Conservation (phyloP, 331 rosid genomes). For the Spiraea crenata region DNA sequence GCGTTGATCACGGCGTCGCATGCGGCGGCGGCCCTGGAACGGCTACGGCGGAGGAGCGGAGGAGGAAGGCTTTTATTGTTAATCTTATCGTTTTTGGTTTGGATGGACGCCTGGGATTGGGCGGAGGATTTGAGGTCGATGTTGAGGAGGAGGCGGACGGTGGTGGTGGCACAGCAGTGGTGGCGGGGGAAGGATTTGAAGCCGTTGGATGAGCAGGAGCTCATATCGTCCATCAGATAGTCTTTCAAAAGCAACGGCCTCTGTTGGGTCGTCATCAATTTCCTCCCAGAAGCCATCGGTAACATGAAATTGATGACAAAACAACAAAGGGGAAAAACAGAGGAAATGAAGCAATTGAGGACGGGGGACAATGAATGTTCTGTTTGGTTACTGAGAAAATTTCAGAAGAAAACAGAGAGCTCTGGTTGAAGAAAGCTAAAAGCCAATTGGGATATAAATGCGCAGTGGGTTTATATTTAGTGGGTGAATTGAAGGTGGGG, state of each 20-base stretch:
- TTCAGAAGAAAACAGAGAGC: background rate
- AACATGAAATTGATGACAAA: no score
- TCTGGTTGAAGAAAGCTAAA: background rate
- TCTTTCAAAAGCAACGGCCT: constrained; percentile 58
- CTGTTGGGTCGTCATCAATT: background rate
- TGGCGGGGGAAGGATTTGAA: constrained; percentile 75
- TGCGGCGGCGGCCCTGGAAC: constrained; percentile 39
- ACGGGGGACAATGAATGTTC: background rate
- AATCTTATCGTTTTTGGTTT: background rate
- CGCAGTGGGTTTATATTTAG: constrained; percentile 3
- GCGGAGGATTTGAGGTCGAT: constrained; percentile 37
- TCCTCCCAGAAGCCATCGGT: constrained; percentile 1
- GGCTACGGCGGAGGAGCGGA: constrained; percentile 15
- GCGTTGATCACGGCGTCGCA: constrained; percentile 53
- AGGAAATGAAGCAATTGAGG: background rate
- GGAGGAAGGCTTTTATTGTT: background rate
- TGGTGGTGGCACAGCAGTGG: constrained; percentile 56
- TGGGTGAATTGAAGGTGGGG: constrained; percentile 3
- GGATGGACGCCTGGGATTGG: constrained; percentile 1
- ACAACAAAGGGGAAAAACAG: background rate
- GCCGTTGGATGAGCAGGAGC: constrained; percentile 82
- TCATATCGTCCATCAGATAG: constrained; percentile 60
- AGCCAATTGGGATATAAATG: background rate
- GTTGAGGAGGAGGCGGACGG: constrained; percentile 46
- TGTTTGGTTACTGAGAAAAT: background rate